These are phyloP conservation scores for Inonotus obliquus DNA, from an alignment of 1,284 basidiomycete genomes.

Conservation along the genomic window DNA sequence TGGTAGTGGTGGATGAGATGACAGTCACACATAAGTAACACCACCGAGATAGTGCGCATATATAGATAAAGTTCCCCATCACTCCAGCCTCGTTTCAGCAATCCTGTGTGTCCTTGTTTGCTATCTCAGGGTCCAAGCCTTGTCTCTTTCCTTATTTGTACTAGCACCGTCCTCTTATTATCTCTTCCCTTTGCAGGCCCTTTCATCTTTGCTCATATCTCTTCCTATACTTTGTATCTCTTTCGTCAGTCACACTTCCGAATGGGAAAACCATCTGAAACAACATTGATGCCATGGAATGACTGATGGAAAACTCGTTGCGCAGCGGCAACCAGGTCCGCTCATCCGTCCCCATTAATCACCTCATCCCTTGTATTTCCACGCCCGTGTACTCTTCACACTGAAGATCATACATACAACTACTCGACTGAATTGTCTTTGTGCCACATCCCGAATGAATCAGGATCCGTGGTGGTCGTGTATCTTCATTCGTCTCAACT, in stretches of 20 bases:
- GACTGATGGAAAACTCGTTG: not conserved
- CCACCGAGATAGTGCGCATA: too few relatives aligned
- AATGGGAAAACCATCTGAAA: not conserved
- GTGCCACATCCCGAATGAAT: not conserved
- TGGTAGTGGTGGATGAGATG: constrained; percentile 1
- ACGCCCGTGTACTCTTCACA: not conserved
- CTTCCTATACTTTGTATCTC: not conserved
- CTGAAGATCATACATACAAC: not conserved
- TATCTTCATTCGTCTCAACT: not conserved
- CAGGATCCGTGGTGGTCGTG: not conserved
- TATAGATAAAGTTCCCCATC: too few relatives aligned
- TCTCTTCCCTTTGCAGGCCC: not conserved
- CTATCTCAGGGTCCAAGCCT: not conserved
- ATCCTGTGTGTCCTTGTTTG: constrained; percentile 3
- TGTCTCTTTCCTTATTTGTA: not conserved
- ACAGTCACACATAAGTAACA: not conserved
- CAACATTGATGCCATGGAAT: not conserved
- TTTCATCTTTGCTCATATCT: not conserved
- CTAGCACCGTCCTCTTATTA: not conserved
- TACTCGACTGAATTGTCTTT: not conserved
- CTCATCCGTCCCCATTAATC: not conserved
- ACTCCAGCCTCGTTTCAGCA: too few relatives aligned
- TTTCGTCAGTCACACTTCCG: not conserved
- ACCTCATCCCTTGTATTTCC: not conserved
- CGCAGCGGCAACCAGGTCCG: not conserved